These are phyloP conservation scores for Calocera cornea DNA, from an alignment of 768 basidiomycete species.

Conservation along the genomic window DNA sequence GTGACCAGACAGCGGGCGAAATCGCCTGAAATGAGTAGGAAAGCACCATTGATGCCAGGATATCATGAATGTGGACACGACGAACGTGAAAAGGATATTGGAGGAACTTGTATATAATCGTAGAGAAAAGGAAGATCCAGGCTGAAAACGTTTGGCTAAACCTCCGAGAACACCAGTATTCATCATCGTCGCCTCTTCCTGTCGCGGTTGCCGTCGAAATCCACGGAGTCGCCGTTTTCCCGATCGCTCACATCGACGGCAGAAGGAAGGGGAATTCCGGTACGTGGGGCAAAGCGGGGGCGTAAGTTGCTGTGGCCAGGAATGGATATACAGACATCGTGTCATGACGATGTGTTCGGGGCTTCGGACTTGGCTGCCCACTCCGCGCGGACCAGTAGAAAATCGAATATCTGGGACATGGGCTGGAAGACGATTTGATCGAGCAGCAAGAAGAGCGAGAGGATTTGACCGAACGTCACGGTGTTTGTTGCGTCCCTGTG, in stretches of 20 bases:
- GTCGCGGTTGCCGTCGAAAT: neutral
- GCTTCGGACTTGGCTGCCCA: neutral
- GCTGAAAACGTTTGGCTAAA: neutral
- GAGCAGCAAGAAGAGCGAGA: neutral
- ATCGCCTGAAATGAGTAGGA: neutral
- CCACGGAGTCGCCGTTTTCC: neutral
- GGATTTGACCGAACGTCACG: neutral
- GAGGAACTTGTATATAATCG: neutral
- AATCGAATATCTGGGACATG: neutral
- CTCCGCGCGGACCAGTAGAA: too few species aligned
- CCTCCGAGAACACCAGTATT: neutral
- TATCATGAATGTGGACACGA: neutral
- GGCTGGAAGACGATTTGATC: neutral
- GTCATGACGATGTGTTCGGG: neutral
- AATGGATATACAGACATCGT: neutral
- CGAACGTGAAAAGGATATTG: neutral
- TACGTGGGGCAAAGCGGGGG: neutral
- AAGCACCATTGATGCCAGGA: neutral
- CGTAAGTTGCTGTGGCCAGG: neutral
- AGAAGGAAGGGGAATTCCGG: neutral
- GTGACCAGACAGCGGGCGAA: neutral
- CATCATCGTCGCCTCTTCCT: neutral
- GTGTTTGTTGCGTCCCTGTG: neutral
- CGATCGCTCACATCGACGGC: neutral
- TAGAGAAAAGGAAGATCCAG: neutral